phyloP scores from a whole-genome alignment of 2,329 filamentous ascomycete genomes.

The Aspergillus fumigatus region DNA sequence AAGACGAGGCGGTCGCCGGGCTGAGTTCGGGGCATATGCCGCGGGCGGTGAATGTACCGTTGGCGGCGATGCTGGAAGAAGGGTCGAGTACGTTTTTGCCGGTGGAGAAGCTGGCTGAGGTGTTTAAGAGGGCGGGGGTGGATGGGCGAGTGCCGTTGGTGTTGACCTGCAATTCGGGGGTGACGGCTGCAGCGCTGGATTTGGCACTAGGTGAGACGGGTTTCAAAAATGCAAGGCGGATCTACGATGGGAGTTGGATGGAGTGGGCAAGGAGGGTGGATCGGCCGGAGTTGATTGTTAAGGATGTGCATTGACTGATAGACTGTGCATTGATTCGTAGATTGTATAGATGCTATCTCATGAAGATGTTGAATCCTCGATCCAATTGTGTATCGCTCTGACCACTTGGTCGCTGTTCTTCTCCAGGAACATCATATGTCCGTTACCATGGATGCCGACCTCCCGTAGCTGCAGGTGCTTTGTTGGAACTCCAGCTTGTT shows the following conservation, averaged over 20 bases:
- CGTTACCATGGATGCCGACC: slow-evolving; percentile 49
- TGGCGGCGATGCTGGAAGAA: slow-evolving; percentile 15
- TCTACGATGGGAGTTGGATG: slow-evolving; percentile 32
- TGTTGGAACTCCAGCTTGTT: slow-evolving; percentile 47
- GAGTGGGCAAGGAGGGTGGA: slow-evolving; percentile 24
- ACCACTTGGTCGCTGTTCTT: slow-evolving; percentile 21
- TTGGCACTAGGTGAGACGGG: slow-evolving; percentile 19
- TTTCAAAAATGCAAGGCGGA: slow-evolving; percentile 12
- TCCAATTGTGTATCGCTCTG: slow-evolving; percentile 8
- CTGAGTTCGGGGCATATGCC: slow-evolving; percentile 24
- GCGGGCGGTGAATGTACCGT: slow-evolving; percentile 22
- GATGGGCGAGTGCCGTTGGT: slow-evolving; percentile 10
- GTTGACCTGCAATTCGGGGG: slow-evolving; percentile 28
- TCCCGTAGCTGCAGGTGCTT: slow-evolving; percentile 45
- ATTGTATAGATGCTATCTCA: neutral
- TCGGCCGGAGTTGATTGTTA: slow-evolving; percentile 8
- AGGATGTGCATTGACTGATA: neutral
- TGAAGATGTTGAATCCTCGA: neutral
- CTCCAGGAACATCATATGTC: slow-evolving; percentile 43
- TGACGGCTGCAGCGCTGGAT: slow-evolving; percentile 25
- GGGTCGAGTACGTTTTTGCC: slow-evolving; percentile 12
- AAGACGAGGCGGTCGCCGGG: slow-evolving; percentile 11
- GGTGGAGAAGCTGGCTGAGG: neutral
- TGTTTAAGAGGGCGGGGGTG: slow-evolving; percentile 16
- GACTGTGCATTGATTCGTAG: too few species aligned